Evolutionary conservation across 1,284 basidiomycete species (phyloP), one percentile per base, ranked within the genome.

Genomic region (Austroboletus niveus): DNA sequence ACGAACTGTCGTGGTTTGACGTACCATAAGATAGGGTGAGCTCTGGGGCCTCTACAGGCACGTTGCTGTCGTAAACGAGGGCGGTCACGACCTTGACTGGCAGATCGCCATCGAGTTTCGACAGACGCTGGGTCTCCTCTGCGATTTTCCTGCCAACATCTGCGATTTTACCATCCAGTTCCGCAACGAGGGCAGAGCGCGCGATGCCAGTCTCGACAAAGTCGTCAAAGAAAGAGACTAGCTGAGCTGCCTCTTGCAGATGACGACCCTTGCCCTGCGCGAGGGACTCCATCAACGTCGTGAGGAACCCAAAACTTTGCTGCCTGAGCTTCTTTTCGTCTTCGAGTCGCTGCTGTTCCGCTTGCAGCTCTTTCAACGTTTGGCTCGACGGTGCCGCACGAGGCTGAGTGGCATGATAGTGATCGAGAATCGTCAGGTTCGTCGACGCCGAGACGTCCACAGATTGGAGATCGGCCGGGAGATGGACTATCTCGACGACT

Each of bases 201-300:
- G 45, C 30, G 20, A 53, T 12, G 2, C 63, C 62, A 5, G 60
- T 50, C 1, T 57, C 60, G 11, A 63, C 50, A 20, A 65, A 63
- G 3, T 62, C 53, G 27, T 66, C 62, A 42, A 66, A 64, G 39
- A 62, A 55, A 2, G 49, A 34, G 5, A 54, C 38, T 34, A 64
- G 53, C 22, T 58, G 59, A 22, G 57, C 47, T 34, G 57, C 52
- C 24, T 60, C 53, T 1, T 45, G 24, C 7, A 46, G 48, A 7
- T 3, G 4, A 0, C 52, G 22, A 20, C 42, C 42, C 11, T 57
- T 57, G 51, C 60, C 62, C 38, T 64, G 53, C 5, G 63, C 61
- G 8, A 63, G 60, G 8, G 63, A 62, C 35, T 62, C 53, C 58
- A 66, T 66, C 30, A 59, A 65, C 2, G 64, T 66, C 3, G 60